phyloP scores from a whole-genome alignment of 768 basidiomycete genomes.

The Russula lepida region DNA sequence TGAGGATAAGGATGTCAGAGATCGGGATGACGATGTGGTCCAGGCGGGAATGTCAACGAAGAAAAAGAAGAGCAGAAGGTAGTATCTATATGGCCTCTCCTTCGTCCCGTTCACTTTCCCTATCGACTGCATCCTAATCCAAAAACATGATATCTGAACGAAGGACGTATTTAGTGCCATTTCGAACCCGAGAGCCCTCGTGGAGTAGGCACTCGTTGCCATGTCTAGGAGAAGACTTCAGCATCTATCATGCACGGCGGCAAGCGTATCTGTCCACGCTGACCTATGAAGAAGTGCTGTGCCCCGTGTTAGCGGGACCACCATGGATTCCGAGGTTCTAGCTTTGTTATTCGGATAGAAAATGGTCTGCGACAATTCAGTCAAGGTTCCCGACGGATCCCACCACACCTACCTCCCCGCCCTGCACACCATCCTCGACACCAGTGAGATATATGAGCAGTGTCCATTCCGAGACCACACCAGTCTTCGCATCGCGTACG shows the following conservation, averaged over 20 bases:
- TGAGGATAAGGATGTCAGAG: conserved; percentile 61
- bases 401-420: conserved; percentile 46
- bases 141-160: conserved; percentile 67
- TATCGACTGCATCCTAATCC: conserved; percentile 23
- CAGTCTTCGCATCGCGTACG: conserved; percentile 48
- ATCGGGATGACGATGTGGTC: conserved; percentile 87
- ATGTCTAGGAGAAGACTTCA: conserved; percentile 37
- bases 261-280: conserved; percentile 11
- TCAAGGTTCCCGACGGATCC: background rate
- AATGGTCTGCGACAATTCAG: conserved; percentile 40
- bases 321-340: conserved; percentile 40
- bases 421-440: conserved; percentile 60
- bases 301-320: conserved; percentile 49
- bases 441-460: conserved; percentile 67
- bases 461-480: conserved; percentile 69
- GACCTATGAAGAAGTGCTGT: conserved; percentile 61
- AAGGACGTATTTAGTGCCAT: conserved; percentile 63
- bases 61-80: conserved; percentile 48
- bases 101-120: background rate
- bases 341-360: conserved; percentile 56
- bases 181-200: conserved; percentile 55
- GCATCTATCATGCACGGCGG: background rate
- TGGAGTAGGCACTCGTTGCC: conserved; percentile 66
- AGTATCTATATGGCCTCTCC: conserved; percentile 15
- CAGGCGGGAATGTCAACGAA: conserved; percentile 79